A percentile compares a stretch with the other conserved stretches of the same genome.
These are phyloP conservation scores for Centrapalus pauciflorus DNA, from an alignment of 129 eudicot species.

Conservation along the genomic window DNA sequence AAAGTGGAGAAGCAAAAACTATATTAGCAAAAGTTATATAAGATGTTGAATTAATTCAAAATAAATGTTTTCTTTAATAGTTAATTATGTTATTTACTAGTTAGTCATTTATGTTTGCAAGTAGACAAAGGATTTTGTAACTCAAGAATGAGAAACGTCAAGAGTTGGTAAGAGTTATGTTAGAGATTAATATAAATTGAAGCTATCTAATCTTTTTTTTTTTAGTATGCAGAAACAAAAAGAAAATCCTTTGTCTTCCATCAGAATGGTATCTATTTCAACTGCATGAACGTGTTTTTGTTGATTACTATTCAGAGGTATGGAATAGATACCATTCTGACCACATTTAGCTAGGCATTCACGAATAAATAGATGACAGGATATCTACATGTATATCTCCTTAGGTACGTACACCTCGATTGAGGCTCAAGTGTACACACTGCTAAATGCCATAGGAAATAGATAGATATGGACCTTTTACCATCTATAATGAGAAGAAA, in stretches of 20 bases:
- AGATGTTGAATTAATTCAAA: too few relatives aligned
- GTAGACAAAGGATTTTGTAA: too few relatives aligned
- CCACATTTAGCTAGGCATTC: background rate
- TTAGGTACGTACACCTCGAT: background rate
- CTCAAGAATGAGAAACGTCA: too few relatives aligned
- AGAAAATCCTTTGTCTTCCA: background rate
- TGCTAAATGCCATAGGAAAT: background rate
- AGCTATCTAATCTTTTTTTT: too few relatives aligned
- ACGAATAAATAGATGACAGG: background rate
- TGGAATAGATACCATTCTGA: background rate
- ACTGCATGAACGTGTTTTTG: background rate
- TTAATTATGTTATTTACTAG: too few relatives aligned
- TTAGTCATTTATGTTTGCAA: too few relatives aligned
- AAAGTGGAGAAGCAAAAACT: background rate
- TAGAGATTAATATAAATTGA: too few relatives aligned
- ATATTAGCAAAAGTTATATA: too few relatives aligned
- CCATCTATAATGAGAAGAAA: background rate
- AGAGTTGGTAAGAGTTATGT: too few relatives aligned
- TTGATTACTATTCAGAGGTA: background rate
- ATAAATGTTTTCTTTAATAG: too few relatives aligned
- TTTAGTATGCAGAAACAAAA: conserved; percentile 16
- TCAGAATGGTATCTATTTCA: background rate
- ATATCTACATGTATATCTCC: background rate
- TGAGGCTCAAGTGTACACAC: background rate
- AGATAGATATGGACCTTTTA: background rate